A percentile compares a stretch with the other conserved stretches of the same genome.
These are phyloP conservation scores for Lolium perenne DNA, from an alignment of 176 grass and related monocot species.

Conservation along the genomic window DNA sequence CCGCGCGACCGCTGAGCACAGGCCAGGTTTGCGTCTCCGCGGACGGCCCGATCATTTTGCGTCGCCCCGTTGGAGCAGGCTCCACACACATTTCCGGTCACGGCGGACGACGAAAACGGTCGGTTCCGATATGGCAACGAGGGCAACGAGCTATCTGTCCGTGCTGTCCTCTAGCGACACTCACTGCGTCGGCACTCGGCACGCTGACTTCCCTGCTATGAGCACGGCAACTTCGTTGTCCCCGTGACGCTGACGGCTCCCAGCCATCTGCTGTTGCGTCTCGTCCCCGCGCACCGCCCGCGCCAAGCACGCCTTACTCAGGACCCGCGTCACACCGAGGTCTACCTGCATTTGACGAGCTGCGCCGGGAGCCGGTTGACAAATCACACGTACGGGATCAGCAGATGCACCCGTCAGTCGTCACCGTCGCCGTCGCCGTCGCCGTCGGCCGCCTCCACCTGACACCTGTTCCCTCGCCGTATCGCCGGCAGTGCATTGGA, in stretches of 20 bases:
- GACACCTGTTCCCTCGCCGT: neutral
- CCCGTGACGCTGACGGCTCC: neutral
- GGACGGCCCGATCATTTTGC: too few species aligned
- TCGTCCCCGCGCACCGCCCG: neutral
- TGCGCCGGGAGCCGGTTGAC: neutral
- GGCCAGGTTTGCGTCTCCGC: too few species aligned
- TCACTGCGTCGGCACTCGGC: neutral
- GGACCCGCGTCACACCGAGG: neutral
- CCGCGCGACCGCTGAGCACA: too few species aligned
- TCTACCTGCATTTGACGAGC: slow-evolving; percentile 19
- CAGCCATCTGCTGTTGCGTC: neutral
- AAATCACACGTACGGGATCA: neutral
- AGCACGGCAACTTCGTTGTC: neutral
- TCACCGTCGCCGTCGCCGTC: neutral
- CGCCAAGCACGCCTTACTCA: neutral
- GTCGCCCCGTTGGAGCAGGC: too few species aligned
- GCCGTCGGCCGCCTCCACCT: neutral
- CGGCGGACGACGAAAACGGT: too few species aligned
- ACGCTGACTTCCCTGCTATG: neutral
- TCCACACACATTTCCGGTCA: too few species aligned
- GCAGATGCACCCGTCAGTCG: too few species aligned
- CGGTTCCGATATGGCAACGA: neutral
- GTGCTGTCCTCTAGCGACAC: neutral
- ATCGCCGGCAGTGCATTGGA: neutral
- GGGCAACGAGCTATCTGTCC: neutral